phyloP scores from a whole-genome alignment of 2,329 filamentous ascomycete species.

The Arachnopeziza araneosa region DNA sequence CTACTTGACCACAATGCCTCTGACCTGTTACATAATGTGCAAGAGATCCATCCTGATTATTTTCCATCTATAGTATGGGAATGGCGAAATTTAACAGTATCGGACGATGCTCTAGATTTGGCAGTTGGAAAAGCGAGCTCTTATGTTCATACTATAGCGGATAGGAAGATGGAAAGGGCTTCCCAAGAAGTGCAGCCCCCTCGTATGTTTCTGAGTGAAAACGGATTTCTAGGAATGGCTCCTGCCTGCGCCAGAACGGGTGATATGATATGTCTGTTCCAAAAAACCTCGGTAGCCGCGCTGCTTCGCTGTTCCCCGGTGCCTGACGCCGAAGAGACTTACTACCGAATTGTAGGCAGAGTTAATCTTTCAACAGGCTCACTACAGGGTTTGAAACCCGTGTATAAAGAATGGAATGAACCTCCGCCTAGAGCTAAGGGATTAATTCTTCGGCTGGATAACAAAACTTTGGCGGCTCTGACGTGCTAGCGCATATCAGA shows the following conservation, averaged over 20 bases:
- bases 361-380: background rate
- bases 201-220: background rate
- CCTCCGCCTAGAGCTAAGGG: background rate
- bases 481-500: no score
- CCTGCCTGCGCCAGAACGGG: background rate
- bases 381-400: background rate
- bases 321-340: background rate
- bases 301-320: background rate
- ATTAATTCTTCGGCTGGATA: background rate
- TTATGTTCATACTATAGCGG: background rate
- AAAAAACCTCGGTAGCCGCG: background rate
- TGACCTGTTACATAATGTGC: background rate
- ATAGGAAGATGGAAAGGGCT: background rate
- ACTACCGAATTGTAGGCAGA: slow-evolving; percentile 1
- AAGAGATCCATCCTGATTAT: background rate
- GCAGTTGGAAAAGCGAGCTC: background rate
- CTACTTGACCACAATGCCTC: background rate
- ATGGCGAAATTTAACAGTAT: background rate
- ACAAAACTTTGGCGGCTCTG: background rate
- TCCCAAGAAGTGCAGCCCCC: background rate
- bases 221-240: background rate
- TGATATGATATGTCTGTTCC: slow-evolving; percentile 3
- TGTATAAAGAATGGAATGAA: background rate
- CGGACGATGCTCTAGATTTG: background rate
- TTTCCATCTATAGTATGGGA: background rate